Conservation (phyloP, 23 red algal species). For the Porphyridium purpureum region DNA sequence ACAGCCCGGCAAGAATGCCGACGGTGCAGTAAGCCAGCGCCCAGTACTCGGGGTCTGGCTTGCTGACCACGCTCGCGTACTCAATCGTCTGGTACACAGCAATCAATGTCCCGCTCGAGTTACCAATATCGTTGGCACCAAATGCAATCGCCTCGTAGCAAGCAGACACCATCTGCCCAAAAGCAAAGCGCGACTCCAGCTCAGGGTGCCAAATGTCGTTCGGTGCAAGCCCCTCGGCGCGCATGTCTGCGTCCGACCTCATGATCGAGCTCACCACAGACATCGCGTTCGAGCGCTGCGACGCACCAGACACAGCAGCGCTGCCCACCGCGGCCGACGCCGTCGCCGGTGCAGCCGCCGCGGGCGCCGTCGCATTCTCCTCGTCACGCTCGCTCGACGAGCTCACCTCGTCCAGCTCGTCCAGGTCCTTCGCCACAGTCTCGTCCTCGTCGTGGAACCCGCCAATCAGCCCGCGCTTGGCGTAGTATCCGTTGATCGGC, state of each 20-base stretch:
- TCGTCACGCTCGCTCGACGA: neutral
- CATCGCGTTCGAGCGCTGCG: neutral
- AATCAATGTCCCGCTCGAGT: neutral
- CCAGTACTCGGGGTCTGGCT: neutral
- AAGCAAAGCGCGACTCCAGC: neutral
- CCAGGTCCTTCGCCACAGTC: neutral
- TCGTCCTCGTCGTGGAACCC: neutral
- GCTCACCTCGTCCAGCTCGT: neutral
- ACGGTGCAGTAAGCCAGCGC: neutral
- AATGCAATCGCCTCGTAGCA: neutral
- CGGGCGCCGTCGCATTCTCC: neutral
- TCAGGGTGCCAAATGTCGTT: neutral
- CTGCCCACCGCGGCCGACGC: neutral
- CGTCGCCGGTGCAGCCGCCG: neutral
- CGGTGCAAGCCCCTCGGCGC: neutral
- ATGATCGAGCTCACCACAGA: neutral
- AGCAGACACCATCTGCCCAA: neutral
- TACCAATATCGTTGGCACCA: neutral
- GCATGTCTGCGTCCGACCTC: neutral
- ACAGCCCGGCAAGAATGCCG: neutral
- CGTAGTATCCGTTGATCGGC: neutral
- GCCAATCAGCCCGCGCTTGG: neutral
- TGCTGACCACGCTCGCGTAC: neutral
- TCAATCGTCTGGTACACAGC: neutral
- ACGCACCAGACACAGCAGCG: neutral